These are phyloP conservation scores for Bolboschoenoplectus hybrid DNA, from an alignment of 202 grass and related monocot genomes.

Conservation along the genomic window DNA sequence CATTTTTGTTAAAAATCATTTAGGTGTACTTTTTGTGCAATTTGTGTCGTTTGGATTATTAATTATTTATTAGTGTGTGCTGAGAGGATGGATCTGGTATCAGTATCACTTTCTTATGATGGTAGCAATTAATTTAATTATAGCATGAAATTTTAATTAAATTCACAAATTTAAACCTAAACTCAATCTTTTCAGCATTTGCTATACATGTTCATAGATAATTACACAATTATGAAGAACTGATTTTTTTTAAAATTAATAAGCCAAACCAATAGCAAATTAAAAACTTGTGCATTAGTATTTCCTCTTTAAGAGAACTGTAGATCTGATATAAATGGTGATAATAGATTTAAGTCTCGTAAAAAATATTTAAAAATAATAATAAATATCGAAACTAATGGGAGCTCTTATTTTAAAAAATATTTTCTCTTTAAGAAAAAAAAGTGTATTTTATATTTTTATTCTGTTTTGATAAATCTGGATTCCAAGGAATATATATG, in stretches of 20 bases:
- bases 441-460: background rate
- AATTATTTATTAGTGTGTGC: background rate
- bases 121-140: background rate
- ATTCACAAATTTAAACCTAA: background rate
- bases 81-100: background rate
- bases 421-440: background rate
- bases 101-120: background rate
- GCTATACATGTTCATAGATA: background rate
- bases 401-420: no score
- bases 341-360: no score
- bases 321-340: no score
- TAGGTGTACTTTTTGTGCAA: background rate
- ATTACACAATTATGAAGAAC: background rate
- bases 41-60: slow-evolving; percentile 1
- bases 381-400: no score
- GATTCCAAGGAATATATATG: background rate
- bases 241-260: background rate
- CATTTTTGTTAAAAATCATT: background rate
- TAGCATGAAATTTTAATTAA: background rate
- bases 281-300: background rate
- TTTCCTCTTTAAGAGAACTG: no score
- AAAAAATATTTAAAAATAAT: no score
- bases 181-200: slow-evolving; percentile 2
- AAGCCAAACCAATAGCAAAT: background rate
- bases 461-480: background rate